Evolutionary conservation across 345 rosid genomes (phyloP).

Genomic region (Eucalyptus guilfoylei): DNA sequence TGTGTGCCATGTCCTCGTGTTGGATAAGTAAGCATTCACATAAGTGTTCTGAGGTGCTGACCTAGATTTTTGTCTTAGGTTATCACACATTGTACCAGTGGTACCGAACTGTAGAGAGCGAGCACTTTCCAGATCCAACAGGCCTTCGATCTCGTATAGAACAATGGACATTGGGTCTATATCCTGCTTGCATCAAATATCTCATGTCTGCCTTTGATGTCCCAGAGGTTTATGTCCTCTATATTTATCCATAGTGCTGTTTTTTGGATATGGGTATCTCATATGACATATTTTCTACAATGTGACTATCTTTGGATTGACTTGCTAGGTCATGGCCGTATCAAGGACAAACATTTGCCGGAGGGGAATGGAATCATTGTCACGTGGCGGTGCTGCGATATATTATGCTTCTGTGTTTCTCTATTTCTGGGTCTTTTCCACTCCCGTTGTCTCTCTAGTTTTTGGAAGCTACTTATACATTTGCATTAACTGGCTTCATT

Average conservation of each 20-base stretch:
- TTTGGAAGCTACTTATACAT: constrained; percentile 96
- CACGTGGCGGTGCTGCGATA: constrained; percentile 75
- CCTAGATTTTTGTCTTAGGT: constrained; percentile 29
- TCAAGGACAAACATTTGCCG: constrained; percentile 83
- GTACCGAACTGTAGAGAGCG: constrained; percentile 86
- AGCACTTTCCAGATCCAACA: constrained; percentile 98
- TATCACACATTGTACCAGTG: constrained; percentile 92
- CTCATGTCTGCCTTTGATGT: constrained; percentile 98
- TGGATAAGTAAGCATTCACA: neutral
- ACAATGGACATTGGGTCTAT: constrained; percentile 97
- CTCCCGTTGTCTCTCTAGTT: constrained; percentile 88
- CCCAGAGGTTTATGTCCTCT: constrained; percentile 64
- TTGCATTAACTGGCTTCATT: constrained; percentile 94
- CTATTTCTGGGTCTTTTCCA: constrained; percentile 98
- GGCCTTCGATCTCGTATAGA: constrained; percentile 95
- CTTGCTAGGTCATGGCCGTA: constrained; percentile 89
- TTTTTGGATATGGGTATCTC: neutral
- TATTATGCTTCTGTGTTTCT: constrained; percentile 95
- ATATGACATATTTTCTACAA: neutral
- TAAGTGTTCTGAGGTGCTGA: neutral
- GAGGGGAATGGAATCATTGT: constrained; percentile 61
- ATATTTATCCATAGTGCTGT: neutral
- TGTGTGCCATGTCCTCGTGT: neutral
- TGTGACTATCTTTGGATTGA: neutral
- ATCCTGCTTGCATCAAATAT: constrained; percentile 98